A percentile compares a stretch with the other conserved stretches of the same genome.
These are phyloP conservation scores for Neurospora sp. DNA, from an alignment of 495 filamentous ascomycete genomes.

Conservation along the genomic window DNA sequence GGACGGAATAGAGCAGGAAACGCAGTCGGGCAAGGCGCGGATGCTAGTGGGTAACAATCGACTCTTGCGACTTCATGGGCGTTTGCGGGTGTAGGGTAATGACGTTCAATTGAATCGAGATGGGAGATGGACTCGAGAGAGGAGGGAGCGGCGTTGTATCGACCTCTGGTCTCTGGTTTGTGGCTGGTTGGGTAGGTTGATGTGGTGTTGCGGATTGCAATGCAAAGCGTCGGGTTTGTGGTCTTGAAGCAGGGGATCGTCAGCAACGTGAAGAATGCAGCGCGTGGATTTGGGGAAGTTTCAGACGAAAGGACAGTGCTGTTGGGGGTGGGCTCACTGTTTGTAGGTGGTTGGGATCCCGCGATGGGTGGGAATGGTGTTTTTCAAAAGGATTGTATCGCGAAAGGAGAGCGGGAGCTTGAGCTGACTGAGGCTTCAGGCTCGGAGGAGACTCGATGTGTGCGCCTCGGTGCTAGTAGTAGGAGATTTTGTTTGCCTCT, in stretches of 20 bases:
- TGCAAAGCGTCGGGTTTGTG: not conserved
- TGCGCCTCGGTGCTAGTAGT: not conserved
- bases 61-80: constrained; percentile 6
- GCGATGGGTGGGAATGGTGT: not conserved
- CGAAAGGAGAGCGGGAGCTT: not conserved
- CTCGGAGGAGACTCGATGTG: not conserved
- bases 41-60: not conserved
- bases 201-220: not conserved
- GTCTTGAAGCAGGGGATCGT: not conserved
- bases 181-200: not conserved
- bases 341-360: not conserved
- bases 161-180: not conserved
- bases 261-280: not conserved
- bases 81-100: not conserved
- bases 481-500: not conserved
- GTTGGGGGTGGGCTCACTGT: not conserved
- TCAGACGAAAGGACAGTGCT: not conserved
- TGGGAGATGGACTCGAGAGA: not conserved
- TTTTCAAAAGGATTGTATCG: not conserved
- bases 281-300: not conserved
- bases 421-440: not conserved
- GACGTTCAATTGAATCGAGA: not conserved
- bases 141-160: not conserved
- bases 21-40: constrained; percentile 2
- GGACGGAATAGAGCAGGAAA: constrained; percentile 3